A percentile compares a stretch with the other conserved stretches of the same genome.
These are phyloP conservation scores for Aspergillus baeticus DNA, from an alignment of 495 filamentous ascomycete genomes.

Conservation along the genomic window DNA sequence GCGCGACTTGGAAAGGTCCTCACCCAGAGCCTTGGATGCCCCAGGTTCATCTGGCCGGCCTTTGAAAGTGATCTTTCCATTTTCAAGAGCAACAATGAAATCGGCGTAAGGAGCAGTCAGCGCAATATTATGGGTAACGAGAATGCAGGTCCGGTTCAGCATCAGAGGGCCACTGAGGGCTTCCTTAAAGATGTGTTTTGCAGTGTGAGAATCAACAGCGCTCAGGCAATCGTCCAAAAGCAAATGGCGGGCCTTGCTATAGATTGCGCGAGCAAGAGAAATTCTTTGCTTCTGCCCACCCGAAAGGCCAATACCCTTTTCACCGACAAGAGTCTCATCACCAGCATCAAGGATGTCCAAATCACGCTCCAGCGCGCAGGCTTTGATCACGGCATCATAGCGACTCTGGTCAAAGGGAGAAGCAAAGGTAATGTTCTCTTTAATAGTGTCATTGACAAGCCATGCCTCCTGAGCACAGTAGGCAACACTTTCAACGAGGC, in stretches of 20 bases:
- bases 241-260: slow-evolving; percentile 86
- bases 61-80: slow-evolving; percentile 76
- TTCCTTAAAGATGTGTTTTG: slow-evolving; percentile 96
- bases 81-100: slow-evolving; percentile 81
- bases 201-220: slow-evolving; percentile 98
- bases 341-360: slow-evolving; percentile 89
- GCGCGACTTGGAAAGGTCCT: slow-evolving; percentile 73
- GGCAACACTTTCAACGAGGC: slow-evolving; percentile 85
- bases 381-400: slow-evolving; percentile 83
- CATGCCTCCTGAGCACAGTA: slow-evolving; percentile 98
- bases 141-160: slow-evolving; percentile 82
- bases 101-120: slow-evolving; percentile 77
- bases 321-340: slow-evolving; percentile 91
- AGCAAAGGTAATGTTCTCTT: slow-evolving; percentile 94
- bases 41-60: slow-evolving; percentile 76
- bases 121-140: slow-evolving; percentile 94
- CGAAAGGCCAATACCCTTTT: slow-evolving; percentile 95
- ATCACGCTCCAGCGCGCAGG: slow-evolving; percentile 92
- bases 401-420: slow-evolving; percentile 77
- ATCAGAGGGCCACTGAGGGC: slow-evolving; percentile 90
- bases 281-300: slow-evolving; percentile 98
- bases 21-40: slow-evolving; percentile 78
- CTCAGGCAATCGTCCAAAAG: slow-evolving; percentile 95
- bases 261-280: slow-evolving; percentile 88
- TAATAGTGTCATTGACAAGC: slow-evolving; percentile 95